phyloP scores from a whole-genome alignment of 1,284 basidiomycete genomes.

The Grifola frondosa region DNA sequence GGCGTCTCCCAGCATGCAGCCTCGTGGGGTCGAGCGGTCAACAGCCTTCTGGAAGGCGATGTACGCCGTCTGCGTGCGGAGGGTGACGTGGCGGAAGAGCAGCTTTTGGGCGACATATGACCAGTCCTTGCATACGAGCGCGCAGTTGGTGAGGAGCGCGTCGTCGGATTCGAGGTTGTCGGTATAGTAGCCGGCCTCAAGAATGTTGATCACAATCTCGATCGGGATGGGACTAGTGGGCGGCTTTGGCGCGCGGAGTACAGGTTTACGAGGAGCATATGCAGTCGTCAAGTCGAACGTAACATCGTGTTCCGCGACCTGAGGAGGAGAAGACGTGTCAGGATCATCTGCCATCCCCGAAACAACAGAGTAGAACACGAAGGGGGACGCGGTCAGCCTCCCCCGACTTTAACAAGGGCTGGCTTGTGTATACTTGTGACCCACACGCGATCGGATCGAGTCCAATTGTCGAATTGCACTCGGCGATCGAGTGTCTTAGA shows the following conservation, averaged over 20 bases:
- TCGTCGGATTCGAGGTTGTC: conserved; percentile 38
- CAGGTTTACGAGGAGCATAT: conserved; percentile 22
- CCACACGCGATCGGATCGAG: too few relatives aligned
- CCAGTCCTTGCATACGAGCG: conserved; percentile 67
- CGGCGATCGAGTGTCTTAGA: too few relatives aligned
- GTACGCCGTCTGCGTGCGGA: conserved; percentile 52
- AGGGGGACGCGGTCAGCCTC: too few relatives aligned
- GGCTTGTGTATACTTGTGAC: too few relatives aligned
- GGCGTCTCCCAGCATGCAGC: conserved; percentile 48
- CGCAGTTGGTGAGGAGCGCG: conserved; percentile 47
- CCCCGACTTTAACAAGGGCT: too few relatives aligned
- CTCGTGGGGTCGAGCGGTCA: conserved; percentile 44
- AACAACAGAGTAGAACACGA: too few relatives aligned
- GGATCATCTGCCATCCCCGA: too few relatives aligned
- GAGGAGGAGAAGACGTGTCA: background rate
- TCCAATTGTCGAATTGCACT: too few relatives aligned
- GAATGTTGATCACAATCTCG: conserved; percentile 61
- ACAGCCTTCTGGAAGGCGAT: conserved; percentile 53
- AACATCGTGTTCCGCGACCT: conserved; percentile 10
- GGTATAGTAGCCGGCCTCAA: conserved; percentile 52
- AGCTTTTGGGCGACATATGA: conserved; percentile 58
- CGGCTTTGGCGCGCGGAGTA: conserved; percentile 11
- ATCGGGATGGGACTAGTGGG: conserved; percentile 44
- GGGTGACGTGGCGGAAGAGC: conserved; percentile 56
- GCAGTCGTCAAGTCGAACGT: conserved; percentile 20